A percentile compares a stretch with the other conserved stretches of the same genome.
These are phyloP conservation scores for Nitzschia sp. DNA, from an alignment of 108 stramenopile species.

Conservation along the genomic window DNA sequence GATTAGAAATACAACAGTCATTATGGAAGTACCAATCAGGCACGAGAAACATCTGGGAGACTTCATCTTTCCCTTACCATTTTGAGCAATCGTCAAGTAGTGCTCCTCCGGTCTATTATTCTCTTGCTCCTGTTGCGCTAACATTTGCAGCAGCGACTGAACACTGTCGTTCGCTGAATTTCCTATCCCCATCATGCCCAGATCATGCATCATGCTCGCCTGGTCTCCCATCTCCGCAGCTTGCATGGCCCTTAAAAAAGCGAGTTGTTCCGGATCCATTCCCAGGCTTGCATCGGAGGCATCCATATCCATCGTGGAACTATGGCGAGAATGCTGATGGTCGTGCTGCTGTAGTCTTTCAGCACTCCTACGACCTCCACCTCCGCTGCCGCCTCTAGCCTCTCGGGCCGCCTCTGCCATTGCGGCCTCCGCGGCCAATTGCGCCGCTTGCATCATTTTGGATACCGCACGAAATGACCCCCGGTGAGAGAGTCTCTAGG, in stretches of 20 bases:
- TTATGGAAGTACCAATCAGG: too few relatives aligned
- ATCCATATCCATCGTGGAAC: conserved; percentile 21
- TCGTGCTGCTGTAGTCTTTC: too few relatives aligned
- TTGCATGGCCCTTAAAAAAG: conserved; percentile 23
- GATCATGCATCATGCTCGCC: conserved; percentile 12
- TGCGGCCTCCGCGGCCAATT: conserved; percentile 54
- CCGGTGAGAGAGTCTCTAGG: not conserved
- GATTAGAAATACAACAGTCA: not conserved
- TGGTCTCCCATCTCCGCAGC: conserved; percentile 21
- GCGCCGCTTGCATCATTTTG: conserved; percentile 62
- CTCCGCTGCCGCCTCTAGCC: not conserved
- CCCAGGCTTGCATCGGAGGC: conserved; percentile 5
- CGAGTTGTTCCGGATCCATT: conserved; percentile 17
- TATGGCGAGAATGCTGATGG: conserved; percentile 1
- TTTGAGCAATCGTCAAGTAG: conserved; percentile 82
- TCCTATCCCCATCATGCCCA: conserved; percentile 24
- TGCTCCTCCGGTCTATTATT: conserved; percentile 62
- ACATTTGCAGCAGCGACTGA: conserved; percentile 29
- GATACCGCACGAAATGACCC: not conserved
- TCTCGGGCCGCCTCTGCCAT: conserved; percentile 35
- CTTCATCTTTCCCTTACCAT: conserved; percentile 78
- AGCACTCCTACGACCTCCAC: conserved; percentile 1
- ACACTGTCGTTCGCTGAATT: conserved; percentile 20
- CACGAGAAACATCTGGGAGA: not conserved
- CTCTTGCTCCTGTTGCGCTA: conserved; percentile 38